Evolutionary conservation across 768 basidiomycete species (phyloP).

Genomic region (Lentinula raphanica): DNA sequence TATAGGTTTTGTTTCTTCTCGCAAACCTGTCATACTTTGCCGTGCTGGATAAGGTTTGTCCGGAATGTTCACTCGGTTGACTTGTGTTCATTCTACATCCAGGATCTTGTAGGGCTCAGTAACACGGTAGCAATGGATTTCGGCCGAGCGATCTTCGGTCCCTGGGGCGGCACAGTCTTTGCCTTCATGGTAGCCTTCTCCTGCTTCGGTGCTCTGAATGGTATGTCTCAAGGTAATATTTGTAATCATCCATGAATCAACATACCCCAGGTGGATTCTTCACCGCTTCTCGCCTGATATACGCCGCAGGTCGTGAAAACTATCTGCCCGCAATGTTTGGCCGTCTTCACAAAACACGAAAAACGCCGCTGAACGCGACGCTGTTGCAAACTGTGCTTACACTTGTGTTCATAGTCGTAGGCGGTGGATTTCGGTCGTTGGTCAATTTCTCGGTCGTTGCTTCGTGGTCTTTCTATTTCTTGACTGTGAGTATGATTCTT

Average conservation of each 20-base stretch:
- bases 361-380: constrained; percentile 87
- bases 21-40: constrained; percentile 91
- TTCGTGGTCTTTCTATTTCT: constrained; percentile 83
- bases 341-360: constrained; percentile 62
- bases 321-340: constrained; percentile 86
- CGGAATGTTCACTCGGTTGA: background rate
- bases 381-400: constrained; percentile 73
- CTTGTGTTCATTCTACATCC: constrained; percentile 1
- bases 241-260: constrained; percentile 10
- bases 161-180: constrained; percentile 81
- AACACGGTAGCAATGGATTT: constrained; percentile 92
- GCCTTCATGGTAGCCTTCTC: constrained; percentile 90
- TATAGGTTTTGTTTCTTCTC: constrained; percentile 67
- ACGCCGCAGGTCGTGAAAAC: constrained; percentile 81
- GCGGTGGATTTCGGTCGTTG: constrained; percentile 83
- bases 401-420: constrained; percentile 72
- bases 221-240: constrained; percentile 29
- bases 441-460: constrained; percentile 89
- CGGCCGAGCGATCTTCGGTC: constrained; percentile 80
- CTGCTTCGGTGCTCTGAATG: constrained; percentile 92
- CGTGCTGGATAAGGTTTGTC: constrained; percentile 73
- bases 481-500: constrained; percentile 53
- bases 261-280: constrained; percentile 53
- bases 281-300: constrained; percentile 81
- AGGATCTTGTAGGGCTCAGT: constrained; percentile 67